Conservation (phyloP, 345 rosid genomes). For the Noccaea caerulescens region DNA sequence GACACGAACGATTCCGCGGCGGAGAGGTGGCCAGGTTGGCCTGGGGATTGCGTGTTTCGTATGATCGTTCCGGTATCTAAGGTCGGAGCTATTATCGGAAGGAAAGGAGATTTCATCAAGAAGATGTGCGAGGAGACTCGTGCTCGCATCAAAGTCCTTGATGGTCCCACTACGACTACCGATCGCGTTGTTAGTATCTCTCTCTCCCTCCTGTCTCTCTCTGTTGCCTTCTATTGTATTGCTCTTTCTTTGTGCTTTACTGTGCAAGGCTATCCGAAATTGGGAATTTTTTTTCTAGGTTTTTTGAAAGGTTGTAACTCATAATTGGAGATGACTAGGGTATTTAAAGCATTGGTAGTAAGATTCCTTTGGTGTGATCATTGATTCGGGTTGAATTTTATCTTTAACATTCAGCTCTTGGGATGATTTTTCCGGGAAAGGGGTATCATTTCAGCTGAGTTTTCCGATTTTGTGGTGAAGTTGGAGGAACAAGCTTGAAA, state of each 20-base stretch:
- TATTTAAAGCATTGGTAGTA: not conserved
- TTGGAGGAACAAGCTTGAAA: conserved; percentile 6
- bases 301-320: not conserved
- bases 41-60: conserved; percentile 81
- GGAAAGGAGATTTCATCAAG: conserved; percentile 84
- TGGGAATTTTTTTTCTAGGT: conserved; percentile 23
- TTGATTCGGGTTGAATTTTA: not conserved
- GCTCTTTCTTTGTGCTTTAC: not conserved
- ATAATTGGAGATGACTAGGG: conserved; percentile 23
- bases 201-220: not conserved
- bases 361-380: not conserved
- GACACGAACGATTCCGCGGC: conserved; percentile 11
- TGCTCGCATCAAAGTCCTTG: conserved; percentile 82
- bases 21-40: conserved; percentile 93
- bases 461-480: not conserved
- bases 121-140: conserved; percentile 92
- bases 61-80: conserved; percentile 71
- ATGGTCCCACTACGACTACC: conserved; percentile 60
- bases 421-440: not conserved
- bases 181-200: conserved; percentile 69
- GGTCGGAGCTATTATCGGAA: conserved; percentile 87
- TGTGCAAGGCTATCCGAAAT: conserved; percentile 9
- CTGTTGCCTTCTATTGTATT: not conserved
- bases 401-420: not conserved
- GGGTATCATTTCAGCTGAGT: not conserved